A percentile compares a stretch with the other conserved stretches of the same genome.
Evolutionary conservation across 2,329 filamentous ascomycete genomes (phyloP).

Genomic region (Alternaria triticina): DNA sequence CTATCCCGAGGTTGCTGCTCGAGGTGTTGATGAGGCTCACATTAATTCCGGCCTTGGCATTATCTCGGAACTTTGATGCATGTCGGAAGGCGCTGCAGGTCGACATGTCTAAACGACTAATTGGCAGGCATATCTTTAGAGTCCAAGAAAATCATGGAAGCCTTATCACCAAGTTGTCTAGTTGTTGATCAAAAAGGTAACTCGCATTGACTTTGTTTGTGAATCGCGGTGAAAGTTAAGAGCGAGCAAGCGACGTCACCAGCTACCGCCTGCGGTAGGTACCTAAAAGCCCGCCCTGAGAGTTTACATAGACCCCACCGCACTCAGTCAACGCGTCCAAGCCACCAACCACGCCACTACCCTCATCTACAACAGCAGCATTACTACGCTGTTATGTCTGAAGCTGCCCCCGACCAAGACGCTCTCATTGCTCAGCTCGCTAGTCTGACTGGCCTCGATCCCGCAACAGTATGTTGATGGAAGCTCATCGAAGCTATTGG

Average conservation of each 20-base stretch:
- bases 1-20: constrained; percentile 17
- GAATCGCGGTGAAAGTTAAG: not conserved
- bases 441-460: constrained; percentile 43
- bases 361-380: not conserved
- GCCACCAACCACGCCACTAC: constrained; percentile 10
- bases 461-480: constrained; percentile 39
- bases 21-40: constrained; percentile 26
- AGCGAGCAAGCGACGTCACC: constrained; percentile 11
- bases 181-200: not conserved
- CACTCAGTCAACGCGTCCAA: constrained; percentile 4
- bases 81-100: not conserved
- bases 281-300: not conserved
- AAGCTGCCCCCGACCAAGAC: constrained; percentile 39
- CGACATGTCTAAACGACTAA: not conserved
- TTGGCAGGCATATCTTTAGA: not conserved
- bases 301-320: constrained; percentile 10
- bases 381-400: constrained; percentile 37
- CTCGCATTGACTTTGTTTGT: not conserved
- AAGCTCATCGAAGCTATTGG: constrained; percentile 35
- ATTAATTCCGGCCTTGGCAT: constrained; percentile 18
- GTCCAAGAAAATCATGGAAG: not conserved
- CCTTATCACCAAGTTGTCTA: not conserved
- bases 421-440: constrained; percentile 45
- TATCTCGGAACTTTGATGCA: constrained; percentile 13
- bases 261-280: constrained; percentile 1